Base-by-base conservation (phyloP, 208 protist genomes). In the Leptomonas pyrrhocoris region DNA sequence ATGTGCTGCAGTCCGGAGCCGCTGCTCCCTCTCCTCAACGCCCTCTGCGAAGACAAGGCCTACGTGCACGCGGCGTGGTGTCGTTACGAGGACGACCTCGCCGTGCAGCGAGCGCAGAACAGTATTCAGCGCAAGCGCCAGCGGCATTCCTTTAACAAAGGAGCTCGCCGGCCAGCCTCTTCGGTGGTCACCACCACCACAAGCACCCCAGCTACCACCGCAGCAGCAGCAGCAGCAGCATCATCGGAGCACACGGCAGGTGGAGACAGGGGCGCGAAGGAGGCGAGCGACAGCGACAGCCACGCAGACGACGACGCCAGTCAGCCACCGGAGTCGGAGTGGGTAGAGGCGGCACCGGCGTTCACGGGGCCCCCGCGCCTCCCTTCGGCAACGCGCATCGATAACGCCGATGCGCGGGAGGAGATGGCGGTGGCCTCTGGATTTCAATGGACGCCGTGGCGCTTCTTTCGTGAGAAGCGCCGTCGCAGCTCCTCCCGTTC, bases 21-120 rank as follows among this genome's bases (percentile, higher is more conserved):
- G 15, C 55, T 79, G 19, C 36, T 74, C 21, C 73, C 31, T 23
- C 64, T 87, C 43, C 78, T 88, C 16, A 25, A 81, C 11, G 64
- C 53, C 6, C 71, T 90, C n/a, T 81, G 71, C 54, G 70, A 86
- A 50, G 80, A 90, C 73, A 77, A 76, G 45, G 31, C 61, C 6
- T 90, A 79, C 56, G 65, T 90, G 12, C 63, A 72, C 53, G 84
- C 69, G 2, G 80, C 74, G 57, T 86, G 80, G 84, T 50, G 43
- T 43, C 80, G 84, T 18, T 85, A 81, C 75, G 73, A 80, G 38
- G 78, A 78, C 42, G 84, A 79, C 40, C 19, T 74, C 15, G 73
- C 73, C 16, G 64, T 79, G 45, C 69, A 54, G 54, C 75, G 65
- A 21, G 49, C 43, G 43, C 79, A 73, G 59, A 73, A 63, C 51